These are phyloP conservation scores for Paramarasmius palmivorus DNA, from an alignment of 1,284 basidiomycete species.

Conservation along the genomic window DNA sequence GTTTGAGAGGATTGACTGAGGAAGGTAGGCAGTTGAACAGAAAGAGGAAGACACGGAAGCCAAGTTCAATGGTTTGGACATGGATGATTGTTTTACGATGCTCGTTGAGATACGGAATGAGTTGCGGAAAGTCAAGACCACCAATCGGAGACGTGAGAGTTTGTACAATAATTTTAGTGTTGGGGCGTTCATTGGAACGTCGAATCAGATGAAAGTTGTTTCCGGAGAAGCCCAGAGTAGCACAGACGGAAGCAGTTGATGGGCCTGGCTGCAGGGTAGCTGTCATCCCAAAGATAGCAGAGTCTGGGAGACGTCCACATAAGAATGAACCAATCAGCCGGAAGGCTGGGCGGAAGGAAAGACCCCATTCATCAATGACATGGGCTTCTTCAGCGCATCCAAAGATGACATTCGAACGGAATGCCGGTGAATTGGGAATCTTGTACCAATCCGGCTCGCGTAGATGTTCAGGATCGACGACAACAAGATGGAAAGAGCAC, in stretches of 20 bases:
- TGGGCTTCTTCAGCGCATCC: constrained; percentile 18
- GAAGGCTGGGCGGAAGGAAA: constrained; percentile 12
- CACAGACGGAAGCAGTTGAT: constrained; percentile 3
- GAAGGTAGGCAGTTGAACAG: not conserved
- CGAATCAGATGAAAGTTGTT: constrained; percentile 9
- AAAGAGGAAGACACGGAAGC: constrained; percentile 8
- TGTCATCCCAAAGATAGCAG: constrained; percentile 14
- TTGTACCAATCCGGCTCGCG: not conserved
- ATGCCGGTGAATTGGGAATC: constrained; percentile 12
- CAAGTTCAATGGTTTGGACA: constrained; percentile 7
- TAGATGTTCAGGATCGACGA: constrained; percentile 7
- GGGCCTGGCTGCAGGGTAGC: constrained; percentile 16
- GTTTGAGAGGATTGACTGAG: not conserved
- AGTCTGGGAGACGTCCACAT: constrained; percentile 13
- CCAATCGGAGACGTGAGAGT: not conserved
- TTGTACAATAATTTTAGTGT: constrained; percentile 5
- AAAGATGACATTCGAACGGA: constrained; percentile 16
- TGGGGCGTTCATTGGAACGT: constrained; percentile 15
- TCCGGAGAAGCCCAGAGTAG: constrained; percentile 12
- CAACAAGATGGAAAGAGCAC: not conserved
- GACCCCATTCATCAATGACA: constrained; percentile 18
- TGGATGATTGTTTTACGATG: constrained; percentile 9
- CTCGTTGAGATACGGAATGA: constrained; percentile 4
- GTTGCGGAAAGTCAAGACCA: constrained; percentile 6
- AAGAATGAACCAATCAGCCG: constrained; percentile 17